Percentiles rank a stretch among this genome's conserved stretches.
These are phyloP conservation scores for Raphanus raphanistrum DNA, from an alignment of 345 rosid genomes.

Conservation along the genomic window DNA sequence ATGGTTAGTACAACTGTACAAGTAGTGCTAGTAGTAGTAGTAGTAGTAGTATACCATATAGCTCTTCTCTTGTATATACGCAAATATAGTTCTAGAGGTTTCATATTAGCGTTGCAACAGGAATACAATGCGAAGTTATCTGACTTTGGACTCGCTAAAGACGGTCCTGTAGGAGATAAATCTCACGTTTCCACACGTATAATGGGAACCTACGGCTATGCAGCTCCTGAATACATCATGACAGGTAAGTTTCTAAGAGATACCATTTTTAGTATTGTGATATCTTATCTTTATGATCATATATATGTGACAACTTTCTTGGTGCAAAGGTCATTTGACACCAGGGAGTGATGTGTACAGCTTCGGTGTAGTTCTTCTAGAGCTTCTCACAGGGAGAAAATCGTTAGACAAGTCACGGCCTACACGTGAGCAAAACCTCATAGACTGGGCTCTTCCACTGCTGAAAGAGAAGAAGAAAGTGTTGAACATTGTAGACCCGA, in stretches of 20 bases:
- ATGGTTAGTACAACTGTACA: conserved; percentile 47
- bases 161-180: conserved; percentile 96
- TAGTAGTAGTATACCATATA: background rate
- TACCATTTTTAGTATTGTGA: background rate
- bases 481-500: conserved; percentile 69
- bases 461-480: conserved; percentile 90
- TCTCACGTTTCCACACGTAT: conserved; percentile 98
- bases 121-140: conserved; percentile 93
- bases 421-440: conserved; percentile 78
- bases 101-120: conserved; percentile 44
- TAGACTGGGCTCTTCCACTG: conserved; percentile 90
- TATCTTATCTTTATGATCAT: background rate
- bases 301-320: background rate
- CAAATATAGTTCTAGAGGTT: conserved; percentile 20
- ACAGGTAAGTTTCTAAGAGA: conserved; percentile 53
- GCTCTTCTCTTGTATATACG: conserved; percentile 1
- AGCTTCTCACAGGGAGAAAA: conserved; percentile 80
- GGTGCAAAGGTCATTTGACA: conserved; percentile 70
- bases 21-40: conserved; percentile 18
- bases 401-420: conserved; percentile 87
- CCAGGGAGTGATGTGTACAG: conserved; percentile 92
- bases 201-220: conserved; percentile 98
- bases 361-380: conserved; percentile 76
- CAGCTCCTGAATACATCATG: conserved; percentile 98
- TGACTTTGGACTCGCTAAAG: conserved; percentile 96